Percentiles rank a stretch among this genome's conserved stretches.
Conservation (phyloP, 164 flowering plant genomes). For the Amborella trichopoda region DNA sequence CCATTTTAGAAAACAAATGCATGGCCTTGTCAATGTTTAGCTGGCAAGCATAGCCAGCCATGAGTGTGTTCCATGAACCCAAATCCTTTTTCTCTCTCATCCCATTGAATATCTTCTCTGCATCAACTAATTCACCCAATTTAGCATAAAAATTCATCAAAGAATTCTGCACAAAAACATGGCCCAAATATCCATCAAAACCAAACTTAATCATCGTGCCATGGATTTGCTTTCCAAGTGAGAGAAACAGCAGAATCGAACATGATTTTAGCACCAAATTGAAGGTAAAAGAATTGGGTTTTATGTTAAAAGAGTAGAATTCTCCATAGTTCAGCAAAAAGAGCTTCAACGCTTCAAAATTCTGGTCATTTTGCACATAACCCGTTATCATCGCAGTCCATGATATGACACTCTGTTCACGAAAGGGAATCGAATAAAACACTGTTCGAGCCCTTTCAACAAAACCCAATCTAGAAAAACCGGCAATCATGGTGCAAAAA, state of each 20-base stretch:
- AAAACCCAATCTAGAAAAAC: constrained; percentile 12
- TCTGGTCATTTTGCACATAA: constrained; percentile 11
- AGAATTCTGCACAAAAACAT: constrained; percentile 13
- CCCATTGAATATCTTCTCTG: constrained; percentile 18
- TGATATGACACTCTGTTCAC: constrained; percentile 11
- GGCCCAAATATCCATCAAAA: constrained; percentile 4
- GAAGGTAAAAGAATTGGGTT: constrained; percentile 20
- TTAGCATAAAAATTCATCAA: constrained; percentile 19
- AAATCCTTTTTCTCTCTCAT: constrained; percentile 13
- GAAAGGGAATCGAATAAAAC: constrained; percentile 12
- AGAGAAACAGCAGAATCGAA: constrained; percentile 7
- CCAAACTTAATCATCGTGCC: constrained; percentile 12
- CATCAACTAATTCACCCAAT: constrained; percentile 11
- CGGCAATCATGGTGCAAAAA: constrained; percentile 16
- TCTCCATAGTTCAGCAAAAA: constrained; percentile 8
- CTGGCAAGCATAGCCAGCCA: constrained; percentile 11
- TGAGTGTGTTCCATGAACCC: constrained; percentile 18
- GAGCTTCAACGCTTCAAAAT: constrained; percentile 10
- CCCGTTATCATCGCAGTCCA: constrained; percentile 26
- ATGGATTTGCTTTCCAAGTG: constrained; percentile 12
- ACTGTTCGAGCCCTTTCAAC: constrained; percentile 11
- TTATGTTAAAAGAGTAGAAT: constrained; percentile 6
- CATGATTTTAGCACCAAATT: constrained; percentile 16
- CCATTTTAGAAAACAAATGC: constrained; percentile 10
- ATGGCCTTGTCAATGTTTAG: constrained; percentile 15